These are phyloP conservation scores for Mallotus repandus DNA, from an alignment of 441 rosid genomes.

Conservation along the genomic window DNA sequence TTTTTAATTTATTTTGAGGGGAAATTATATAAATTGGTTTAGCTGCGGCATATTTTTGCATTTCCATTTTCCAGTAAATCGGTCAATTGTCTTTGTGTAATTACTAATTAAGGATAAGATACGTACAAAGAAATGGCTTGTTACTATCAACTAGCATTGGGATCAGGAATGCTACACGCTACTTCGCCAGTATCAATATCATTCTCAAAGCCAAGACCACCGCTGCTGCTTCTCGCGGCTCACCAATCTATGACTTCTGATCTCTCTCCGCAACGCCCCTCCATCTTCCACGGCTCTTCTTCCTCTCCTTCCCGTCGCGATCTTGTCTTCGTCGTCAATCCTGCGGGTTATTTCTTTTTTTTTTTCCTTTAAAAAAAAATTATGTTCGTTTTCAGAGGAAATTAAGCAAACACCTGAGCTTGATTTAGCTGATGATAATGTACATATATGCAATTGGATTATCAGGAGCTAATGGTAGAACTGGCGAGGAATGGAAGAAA, in stretches of 20 bases:
- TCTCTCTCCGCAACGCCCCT: slow-evolving; percentile 43
- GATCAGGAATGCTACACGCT: slow-evolving; percentile 23
- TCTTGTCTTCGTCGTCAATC: slow-evolving; percentile 91
- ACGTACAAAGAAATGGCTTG: slow-evolving; percentile 22
- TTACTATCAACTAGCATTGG: slow-evolving; percentile 35
- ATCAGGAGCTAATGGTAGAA: slow-evolving; percentile 90
- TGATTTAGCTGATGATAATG: slow-evolving; percentile 1
- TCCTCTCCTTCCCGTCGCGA: slow-evolving; percentile 70
- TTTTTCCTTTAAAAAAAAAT: neutral
- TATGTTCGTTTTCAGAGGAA: too few relatives aligned
- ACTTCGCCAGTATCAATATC: slow-evolving; percentile 19
- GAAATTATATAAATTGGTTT: too few relatives aligned
- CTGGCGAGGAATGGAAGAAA: slow-evolving; percentile 90
- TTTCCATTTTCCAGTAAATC: too few relatives aligned
- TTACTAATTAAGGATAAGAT: too few relatives aligned
- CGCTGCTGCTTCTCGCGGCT: slow-evolving; percentile 24
- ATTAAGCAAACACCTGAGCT: neutral
- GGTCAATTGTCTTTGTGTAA: too few relatives aligned
- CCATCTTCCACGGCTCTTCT: slow-evolving; percentile 39
- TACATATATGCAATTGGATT: slow-evolving; percentile 13
- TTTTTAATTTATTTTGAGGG: too few relatives aligned
- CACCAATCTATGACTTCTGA: slow-evolving; percentile 46
- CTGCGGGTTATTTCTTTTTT: slow-evolving; percentile 51
- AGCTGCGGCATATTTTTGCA: too few relatives aligned
- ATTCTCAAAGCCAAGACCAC: slow-evolving; percentile 9